Base-by-base conservation (phyloP, 1,284 basidiomycete species). In the Sanguinoderma infundibulare region DNA sequence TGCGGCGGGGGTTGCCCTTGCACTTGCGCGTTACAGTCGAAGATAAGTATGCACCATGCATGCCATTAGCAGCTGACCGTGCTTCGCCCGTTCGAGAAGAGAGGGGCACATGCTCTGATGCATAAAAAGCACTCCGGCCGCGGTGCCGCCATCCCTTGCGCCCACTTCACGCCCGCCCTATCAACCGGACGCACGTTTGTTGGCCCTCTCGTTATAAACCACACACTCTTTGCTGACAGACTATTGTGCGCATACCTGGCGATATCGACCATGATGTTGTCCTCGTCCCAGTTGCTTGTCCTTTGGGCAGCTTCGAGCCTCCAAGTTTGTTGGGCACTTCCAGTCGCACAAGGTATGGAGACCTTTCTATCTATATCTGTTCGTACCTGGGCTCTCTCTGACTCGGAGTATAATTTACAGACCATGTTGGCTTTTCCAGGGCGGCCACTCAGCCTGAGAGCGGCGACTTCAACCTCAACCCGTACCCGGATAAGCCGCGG, bases 401-500 rank as follows among this genome's bases (percentile, higher is more conserved):
- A 57, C 20, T 26, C 20, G n/a, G n/a, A n/a, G n/a, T 15, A 6
- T 22, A 17, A 17, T n/a, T 20, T 34, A 20, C n/a, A 51, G 49
- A 35, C 20, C 32, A 34, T 20, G 32, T 51, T 20, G 12, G 49
- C n/a, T 36, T 35, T 14, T n/a, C 42, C 7, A 55, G 54, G 32
- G 42, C 54, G 8, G 22, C 20, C 9, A 6, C 42, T 15, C 54
- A 35, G n/a, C n/a, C n/a, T n/a, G n/a, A n/a, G 32, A 24, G 15
- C 4, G 49, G 53, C 55, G 53, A 56, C 39, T 55, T 63, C 14
- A 59, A 59, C 28, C 59, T 73, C 10, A 40, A 73, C 47, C 72
- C 72, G 1, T 75, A 75, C 50, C 64, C 71, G 0, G 55, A 57
- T 9, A 72, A 72, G 57, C 73, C 73, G 15, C 68, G 70, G 26